Conservation (phyloP, 169 alveolate species). For the Theileria annulata region DNA sequence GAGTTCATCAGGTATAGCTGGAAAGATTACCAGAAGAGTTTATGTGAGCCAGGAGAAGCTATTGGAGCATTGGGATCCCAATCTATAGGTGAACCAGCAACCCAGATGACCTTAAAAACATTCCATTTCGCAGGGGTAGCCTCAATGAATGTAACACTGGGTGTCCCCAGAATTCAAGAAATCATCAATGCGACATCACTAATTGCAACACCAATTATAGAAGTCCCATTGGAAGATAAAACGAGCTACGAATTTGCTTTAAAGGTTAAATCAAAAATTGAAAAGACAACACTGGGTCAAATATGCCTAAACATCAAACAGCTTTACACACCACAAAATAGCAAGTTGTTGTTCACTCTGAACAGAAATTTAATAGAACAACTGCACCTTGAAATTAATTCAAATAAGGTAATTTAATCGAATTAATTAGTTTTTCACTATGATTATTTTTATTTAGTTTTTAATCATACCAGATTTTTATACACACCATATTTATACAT, state of each 20-base stretch:
- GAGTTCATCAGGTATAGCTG: slow-evolving; percentile 85
- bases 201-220: slow-evolving; percentile 95
- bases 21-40: slow-evolving; percentile 88
- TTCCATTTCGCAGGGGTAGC: slow-evolving; percentile 98
- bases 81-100: slow-evolving; percentile 99
- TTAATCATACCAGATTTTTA: not conserved
- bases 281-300: slow-evolving; percentile 84
- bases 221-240: slow-evolving; percentile 79
- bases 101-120: slow-evolving; percentile 99
- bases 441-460: too few relatives aligned
- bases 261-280: slow-evolving; percentile 87
- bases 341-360: slow-evolving; percentile 85
- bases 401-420: slow-evolving; percentile 71
- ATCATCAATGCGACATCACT: slow-evolving; percentile 94
- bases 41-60: slow-evolving; percentile 98
- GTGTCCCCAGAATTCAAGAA: slow-evolving; percentile 99
- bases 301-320: slow-evolving; percentile 86
- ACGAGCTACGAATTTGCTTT: slow-evolving; percentile 80
- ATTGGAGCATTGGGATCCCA: slow-evolving; percentile 99
- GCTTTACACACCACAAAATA: slow-evolving; percentile 88
- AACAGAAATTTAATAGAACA: slow-evolving; percentile 82
- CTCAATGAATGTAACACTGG: slow-evolving; percentile 97
- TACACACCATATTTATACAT: not conserved
- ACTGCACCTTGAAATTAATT: slow-evolving; percentile 84
- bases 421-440: not conserved